Base-by-base conservation (phyloP, 2,329 filamentous ascomycete genomes). In the Pleochaeta shiraiana region DNA sequence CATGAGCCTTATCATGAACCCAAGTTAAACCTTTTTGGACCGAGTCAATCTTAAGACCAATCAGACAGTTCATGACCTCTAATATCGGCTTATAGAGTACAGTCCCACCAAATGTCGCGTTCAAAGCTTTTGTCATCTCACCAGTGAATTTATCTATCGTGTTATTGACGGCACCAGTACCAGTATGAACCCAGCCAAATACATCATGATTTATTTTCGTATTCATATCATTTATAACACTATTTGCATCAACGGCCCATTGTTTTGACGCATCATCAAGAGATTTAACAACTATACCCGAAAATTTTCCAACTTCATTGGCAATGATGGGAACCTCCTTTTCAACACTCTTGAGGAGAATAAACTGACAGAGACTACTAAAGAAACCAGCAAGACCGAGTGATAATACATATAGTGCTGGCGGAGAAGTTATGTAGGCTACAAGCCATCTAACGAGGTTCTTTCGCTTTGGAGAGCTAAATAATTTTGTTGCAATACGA, bases 1-100 rank as follows among this genome's bases (percentile, higher is more conserved):
- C 81, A 67, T 93, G 82, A 3, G 93, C 90, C 72, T 97, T 78
- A 69, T 97, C 86, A 70, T 88, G 83, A 12, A 95, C 87, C 92
- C 92, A 98, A 0, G 88, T 95, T n/a, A 97, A 79, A 14, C 87
- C 93, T 71, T 87, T 86, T 73, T 97, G 83, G 68, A 98, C 83
- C 26, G 84, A 82, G 68, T 88, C 83, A 67, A 97, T 80, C 77
- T 97, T 97, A 71, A 95, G 79, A 7, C 86, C 83, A 68, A 97
- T 83, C n/a, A 97, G 79, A 72, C 93, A 97, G 72, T 88, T 82
- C 67, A 96, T 80, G 37, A 96, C 83, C 53, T 88, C 86, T 70
- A 83, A 79, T 70, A 95, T 85, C 0, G 90, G 88, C 31, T 85
- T 82, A 68, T 90, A 81, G 53, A 95, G 84, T 50, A 91, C 76